Conservation (phyloP, 768 basidiomycete species). For the Kwoniella dejecticola region DNA sequence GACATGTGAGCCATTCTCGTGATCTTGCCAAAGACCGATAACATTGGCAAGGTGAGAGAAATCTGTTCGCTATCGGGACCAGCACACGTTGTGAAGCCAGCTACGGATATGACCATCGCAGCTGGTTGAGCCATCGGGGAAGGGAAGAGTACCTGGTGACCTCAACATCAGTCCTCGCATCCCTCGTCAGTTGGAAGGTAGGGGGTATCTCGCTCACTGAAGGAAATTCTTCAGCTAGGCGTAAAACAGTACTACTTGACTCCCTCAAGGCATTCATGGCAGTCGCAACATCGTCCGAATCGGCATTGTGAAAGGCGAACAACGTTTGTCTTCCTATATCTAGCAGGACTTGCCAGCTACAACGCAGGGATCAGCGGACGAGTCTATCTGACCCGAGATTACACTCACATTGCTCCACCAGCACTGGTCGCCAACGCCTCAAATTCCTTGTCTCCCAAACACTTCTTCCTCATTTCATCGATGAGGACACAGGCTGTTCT, state of each 20-base stretch:
- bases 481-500: constrained; percentile 15
- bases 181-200: too few species aligned
- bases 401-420: constrained; percentile 14
- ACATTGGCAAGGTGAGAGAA: constrained; percentile 5
- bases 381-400: not conserved
- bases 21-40: constrained; percentile 19
- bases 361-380: not conserved
- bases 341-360: constrained; percentile 37
- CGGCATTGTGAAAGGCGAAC: constrained; percentile 33
- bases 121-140: constrained; percentile 15
- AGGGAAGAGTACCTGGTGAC: constrained; percentile 8
- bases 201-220: too few species aligned
- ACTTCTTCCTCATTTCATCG: constrained; percentile 2
- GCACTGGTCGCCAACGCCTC: not conserved
- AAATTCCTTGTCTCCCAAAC: not conserved
- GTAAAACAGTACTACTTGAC: constrained; percentile 6
- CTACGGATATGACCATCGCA: constrained; percentile 17
- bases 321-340: constrained; percentile 38
- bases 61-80: constrained; percentile 27
- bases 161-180: not conserved
- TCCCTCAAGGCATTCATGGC: constrained; percentile 23
- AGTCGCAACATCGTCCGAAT: constrained; percentile 23
- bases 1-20: constrained; percentile 17
- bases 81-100: constrained; percentile 10
- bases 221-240: constrained; percentile 13